phyloP scores from a whole-genome alignment of 495 filamentous ascomycete species.

The Tuber magnatum region DNA sequence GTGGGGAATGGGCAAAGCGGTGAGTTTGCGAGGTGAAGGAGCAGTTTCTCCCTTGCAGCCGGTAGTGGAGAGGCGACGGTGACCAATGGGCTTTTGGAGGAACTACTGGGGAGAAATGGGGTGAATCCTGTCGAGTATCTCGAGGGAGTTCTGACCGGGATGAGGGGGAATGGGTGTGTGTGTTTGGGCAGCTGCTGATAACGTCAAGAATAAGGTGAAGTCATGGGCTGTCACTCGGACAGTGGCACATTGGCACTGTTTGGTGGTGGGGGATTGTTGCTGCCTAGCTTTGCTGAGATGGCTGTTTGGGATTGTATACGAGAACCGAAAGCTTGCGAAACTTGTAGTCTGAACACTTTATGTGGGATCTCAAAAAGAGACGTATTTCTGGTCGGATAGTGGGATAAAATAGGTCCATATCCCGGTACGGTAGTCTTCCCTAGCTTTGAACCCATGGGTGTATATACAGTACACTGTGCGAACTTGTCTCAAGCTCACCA shows the following conservation, averaged over 20 bases:
- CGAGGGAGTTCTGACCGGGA: slow-evolving; percentile 19
- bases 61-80: slow-evolving; percentile 45
- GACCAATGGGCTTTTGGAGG: slow-evolving; percentile 46
- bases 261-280: background rate
- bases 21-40: slow-evolving; percentile 45
- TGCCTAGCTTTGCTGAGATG: background rate
- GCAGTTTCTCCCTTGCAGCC: slow-evolving; percentile 47
- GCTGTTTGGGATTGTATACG: background rate
- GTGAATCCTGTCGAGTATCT: slow-evolving; percentile 20
- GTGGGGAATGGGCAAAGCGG: slow-evolving; percentile 46
- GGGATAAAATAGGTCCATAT: background rate
- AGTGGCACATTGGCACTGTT: too few species aligned
- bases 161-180: slow-evolving; percentile 12
- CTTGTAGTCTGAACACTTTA: background rate
- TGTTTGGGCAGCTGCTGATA: background rate
- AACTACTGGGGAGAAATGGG: slow-evolving; percentile 29
- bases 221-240: background rate
- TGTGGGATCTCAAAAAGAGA: background rate
- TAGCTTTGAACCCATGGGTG: background rate
- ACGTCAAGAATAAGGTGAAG: background rate
- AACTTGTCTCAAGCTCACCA: background rate
- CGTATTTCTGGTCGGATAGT: background rate
- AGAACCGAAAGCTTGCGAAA: background rate
- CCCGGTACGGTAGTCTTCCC: too few species aligned
- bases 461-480: background rate